phyloP scores from a whole-genome alignment of 441 rosid genomes.

The Macaranga tanarius region DNA sequence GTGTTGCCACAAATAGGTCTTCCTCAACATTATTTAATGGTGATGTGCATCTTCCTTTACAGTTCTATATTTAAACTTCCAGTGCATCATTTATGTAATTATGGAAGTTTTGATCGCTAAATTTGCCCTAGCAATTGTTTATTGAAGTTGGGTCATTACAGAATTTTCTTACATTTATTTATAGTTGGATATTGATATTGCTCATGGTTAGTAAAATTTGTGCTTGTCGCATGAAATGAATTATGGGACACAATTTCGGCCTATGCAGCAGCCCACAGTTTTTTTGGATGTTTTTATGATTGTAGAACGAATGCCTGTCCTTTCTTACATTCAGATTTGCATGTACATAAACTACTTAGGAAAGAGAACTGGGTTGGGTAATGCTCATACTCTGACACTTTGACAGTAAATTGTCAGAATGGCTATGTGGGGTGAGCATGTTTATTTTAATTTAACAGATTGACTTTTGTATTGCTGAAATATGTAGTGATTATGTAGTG shows the following conservation, averaged over 20 bases:
- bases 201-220: neutral
- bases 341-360: neutral
- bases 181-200: neutral
- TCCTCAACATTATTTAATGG: conserved; percentile 23
- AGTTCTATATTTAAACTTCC: conserved; percentile 15
- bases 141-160: neutral
- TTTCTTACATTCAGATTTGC: neutral
- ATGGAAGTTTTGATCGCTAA: conserved; percentile 17
- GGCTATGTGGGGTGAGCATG: neutral
- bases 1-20: conserved; percentile 31
- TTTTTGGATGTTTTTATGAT: neutral
- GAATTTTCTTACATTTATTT: neutral
- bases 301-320: neutral
- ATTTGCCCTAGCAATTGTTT: neutral
- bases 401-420: neutral
- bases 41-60: conserved; percentile 29
- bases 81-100: neutral
- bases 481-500: neutral
- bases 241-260: neutral
- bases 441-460: neutral
- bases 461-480: neutral
- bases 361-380: too few species aligned
- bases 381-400: neutral
- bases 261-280: neutral
- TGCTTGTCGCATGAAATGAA: conserved; percentile 1